Evolutionary conservation across 2,329 filamentous ascomycete genomes (phyloP).

Genomic region (Thielaviopsis ethacetica): DNA sequence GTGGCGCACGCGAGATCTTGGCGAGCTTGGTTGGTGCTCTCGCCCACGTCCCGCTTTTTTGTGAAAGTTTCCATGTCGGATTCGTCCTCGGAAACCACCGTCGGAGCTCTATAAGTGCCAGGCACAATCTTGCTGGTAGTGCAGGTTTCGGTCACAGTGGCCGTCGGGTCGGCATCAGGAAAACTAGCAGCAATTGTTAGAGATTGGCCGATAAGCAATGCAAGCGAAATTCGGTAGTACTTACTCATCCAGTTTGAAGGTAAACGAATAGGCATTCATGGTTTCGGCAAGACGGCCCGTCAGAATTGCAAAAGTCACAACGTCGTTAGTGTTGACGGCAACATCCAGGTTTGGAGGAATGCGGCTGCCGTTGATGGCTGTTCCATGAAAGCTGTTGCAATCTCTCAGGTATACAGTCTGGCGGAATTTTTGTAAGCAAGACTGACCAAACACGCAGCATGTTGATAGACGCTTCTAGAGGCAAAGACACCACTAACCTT

Average conservation of each 20-base stretch:
- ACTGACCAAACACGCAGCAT: background rate
- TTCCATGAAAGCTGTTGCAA: constrained; percentile 10
- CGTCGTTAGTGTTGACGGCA: constrained; percentile 2
- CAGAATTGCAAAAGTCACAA: constrained; percentile 5
- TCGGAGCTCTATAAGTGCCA: constrained; percentile 3
- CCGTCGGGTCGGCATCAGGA: background rate
- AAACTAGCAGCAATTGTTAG: background rate
- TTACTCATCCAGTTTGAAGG: background rate
- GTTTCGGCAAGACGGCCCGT: constrained; percentile 4
- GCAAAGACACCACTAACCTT: background rate
- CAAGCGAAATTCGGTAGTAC: background rate
- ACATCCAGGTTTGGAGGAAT: background rate
- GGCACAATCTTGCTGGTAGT: background rate
- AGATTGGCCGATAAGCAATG: background rate
- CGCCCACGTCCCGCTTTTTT: background rate
- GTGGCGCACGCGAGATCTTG: background rate
- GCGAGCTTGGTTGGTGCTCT: background rate
- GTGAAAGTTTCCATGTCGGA: constrained; percentile 1
- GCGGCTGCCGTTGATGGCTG: constrained; percentile 5
- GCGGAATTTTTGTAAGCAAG: background rate
- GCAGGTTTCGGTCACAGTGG: background rate
- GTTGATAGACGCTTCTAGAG: background rate
- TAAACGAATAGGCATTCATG: background rate
- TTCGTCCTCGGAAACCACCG: constrained; percentile 6
- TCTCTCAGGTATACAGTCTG: constrained; percentile 9